Conservation (phyloP, 306 rosid genomes). For the Benincasa hispida region DNA sequence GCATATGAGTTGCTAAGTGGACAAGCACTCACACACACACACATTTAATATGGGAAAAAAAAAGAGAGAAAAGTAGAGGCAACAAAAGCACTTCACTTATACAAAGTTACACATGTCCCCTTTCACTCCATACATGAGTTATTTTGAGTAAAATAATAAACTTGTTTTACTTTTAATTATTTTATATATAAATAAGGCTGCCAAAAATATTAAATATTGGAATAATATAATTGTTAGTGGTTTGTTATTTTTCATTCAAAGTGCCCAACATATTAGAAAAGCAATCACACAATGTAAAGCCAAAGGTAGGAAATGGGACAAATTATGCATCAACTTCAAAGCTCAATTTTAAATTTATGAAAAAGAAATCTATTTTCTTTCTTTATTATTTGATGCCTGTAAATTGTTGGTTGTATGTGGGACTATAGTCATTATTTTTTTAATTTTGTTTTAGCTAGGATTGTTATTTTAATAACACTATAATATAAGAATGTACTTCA, state of each 20-base stretch:
- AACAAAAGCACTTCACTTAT: background rate
- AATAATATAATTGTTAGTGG: background rate
- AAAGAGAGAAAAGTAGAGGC: background rate
- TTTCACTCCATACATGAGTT: background rate
- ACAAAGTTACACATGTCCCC: conserved; percentile 5
- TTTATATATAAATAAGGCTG: background rate
- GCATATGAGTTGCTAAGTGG: background rate
- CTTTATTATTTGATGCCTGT: background rate
- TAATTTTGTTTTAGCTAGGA: background rate
- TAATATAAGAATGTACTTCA: background rate
- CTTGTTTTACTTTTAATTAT: background rate
- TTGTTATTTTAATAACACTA: background rate
- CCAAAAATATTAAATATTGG: background rate
- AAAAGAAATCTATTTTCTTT: background rate
- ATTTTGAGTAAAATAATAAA: background rate
- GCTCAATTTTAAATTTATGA: background rate
- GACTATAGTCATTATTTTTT: background rate
- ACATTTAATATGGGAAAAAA: background rate
- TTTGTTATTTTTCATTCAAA: background rate
- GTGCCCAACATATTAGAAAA: background rate
- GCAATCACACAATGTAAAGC: background rate
- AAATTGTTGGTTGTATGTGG: background rate
- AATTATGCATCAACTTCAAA: background rate
- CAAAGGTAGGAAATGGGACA: conserved; percentile 3
- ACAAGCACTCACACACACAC: background rate